Base-by-base conservation (phyloP, 208 protist species). In the Cochliopodium minus region DNA sequence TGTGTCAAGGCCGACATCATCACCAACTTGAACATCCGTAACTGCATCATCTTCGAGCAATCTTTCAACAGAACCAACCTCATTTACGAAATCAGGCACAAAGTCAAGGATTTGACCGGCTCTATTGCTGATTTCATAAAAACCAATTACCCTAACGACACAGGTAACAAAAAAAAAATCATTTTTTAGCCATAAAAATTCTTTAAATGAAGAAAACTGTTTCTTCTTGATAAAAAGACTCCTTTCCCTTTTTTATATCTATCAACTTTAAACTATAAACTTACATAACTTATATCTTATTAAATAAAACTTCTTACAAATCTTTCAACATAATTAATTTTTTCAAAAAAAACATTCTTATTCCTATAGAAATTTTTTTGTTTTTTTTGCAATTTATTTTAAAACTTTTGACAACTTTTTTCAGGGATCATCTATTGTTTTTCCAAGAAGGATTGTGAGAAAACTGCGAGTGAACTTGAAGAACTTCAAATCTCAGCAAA, bases 391-490 rank as follows among this genome's bases (percentile, higher is more conserved):
- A n/a, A n/a, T n/a, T n/a, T n/a, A n/a, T n/a, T 83, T n/a, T 11
- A 40, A 10, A 11, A 58, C 0, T 46, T 40, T 17, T 62, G 63
- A 30, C n/a, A 33, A 2, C 30, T 57, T 10, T 40, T 69, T 28
- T 79, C 71, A 15, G 82, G 79, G n/a, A 88, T 88, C 25, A 61
- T 88, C 1, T 88, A 88, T 64, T 88, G 83, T 66, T 57, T 85
- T 5, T 66, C 72, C 7, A 50, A 57, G 17, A 47, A 42, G 7
- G 81, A 88, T 46, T 76, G 63, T 52, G 76, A 83, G 45, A 54
- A 57, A 10, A 40, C n/a, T 83, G n/a, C 5, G 15, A 34, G 26
- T 59, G 34, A 11, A 6, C 7, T 51, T 74, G 15, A 13, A 46
- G 0, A n/a, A 60, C 33, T 13, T 13, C 10, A 36, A 36, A 4